Conservation (phyloP, 495 filamentous ascomycete species). For the Penicillium atrosanguineum region DNA sequence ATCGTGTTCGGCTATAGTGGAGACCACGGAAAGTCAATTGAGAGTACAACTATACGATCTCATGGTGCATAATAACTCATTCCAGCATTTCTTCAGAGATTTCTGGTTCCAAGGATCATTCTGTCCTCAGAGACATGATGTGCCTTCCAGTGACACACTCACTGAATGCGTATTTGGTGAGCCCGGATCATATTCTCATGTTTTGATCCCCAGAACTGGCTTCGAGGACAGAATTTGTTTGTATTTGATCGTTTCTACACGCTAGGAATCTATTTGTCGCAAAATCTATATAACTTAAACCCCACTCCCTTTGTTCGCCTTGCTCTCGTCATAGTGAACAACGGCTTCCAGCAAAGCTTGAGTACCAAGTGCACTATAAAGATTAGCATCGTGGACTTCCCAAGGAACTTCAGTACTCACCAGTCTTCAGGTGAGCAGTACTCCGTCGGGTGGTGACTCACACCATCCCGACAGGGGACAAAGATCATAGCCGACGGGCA, state of each 20-base stretch:
- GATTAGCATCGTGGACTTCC: conserved; percentile 1
- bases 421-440: conserved; percentile 57
- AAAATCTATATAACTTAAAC: not conserved
- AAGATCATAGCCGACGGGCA: conserved; percentile 64
- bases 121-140: too few relatives aligned
- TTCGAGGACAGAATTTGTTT: not conserved
- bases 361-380: conserved; percentile 32
- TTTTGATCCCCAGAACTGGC: too few relatives aligned
- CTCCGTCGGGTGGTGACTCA: conserved; percentile 62
- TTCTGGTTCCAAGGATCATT: too few relatives aligned
- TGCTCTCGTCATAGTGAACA: conserved; percentile 31
- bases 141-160: too few relatives aligned
- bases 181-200: too few relatives aligned
- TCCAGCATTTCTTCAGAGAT: too few relatives aligned
- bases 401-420: conserved; percentile 19
- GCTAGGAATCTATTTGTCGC: not conserved
- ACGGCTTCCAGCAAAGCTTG: conserved; percentile 37
- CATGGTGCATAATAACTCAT: too few relatives aligned
- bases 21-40: not conserved
- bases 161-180: too few relatives aligned
- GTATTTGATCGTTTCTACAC: not conserved
- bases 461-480: conserved; percentile 57
- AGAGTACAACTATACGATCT: too few relatives aligned
- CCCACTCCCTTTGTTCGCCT: not conserved
- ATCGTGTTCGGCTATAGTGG: conserved; percentile 6